Base-by-base conservation (phyloP, 1,284 basidiomycete genomes). In the Somion occarium region DNA sequence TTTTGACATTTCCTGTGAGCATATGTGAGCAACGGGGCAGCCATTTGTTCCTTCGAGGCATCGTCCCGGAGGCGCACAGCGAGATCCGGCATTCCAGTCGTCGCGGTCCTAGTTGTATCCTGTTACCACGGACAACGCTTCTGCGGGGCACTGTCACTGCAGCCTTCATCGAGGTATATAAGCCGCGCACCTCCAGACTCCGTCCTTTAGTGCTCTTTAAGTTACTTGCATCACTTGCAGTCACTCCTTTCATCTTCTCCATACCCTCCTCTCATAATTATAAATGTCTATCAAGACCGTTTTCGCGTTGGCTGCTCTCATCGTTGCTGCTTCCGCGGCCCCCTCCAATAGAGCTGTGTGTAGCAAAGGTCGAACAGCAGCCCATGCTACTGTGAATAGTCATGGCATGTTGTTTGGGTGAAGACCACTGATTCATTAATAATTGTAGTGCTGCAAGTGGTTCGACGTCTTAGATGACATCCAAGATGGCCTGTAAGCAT, bases 391-490 rank as follows among this genome's bases (percentile, higher is more conserved):
- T 13, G 45, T 46, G 34, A 34, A 34, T 34, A 7, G 7, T 34
- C 30, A 34, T 34, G 7, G 30, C 15, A 23, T 18, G 12, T 5
- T 9, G 5, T 24, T 15, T 12, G 12, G 22, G 12, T 22, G 24
- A 45, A 5, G 12, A 22, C 18, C 5, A n/a, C 15, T 11, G 22
- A 9, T 45, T 5, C 15, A 5, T 12, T 46, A 12, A 4, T 18
- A 19, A 18, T 46, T n/a, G 4, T 18, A 49, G 26, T 55, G 54
- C 25, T 55, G 54, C 45, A n/a, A 23, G 13, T 53, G 51, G 51
- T 53, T 53, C 38, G 38, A 41, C 24, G 54, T 55, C 13, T 44
- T 52, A 5, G 49, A 50, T 27, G 53, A 55, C 42, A 55, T 55
- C 47, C 53, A 55, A 47, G 38, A 38, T 18, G 52, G 49, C 47